These are phyloP conservation scores for Fusarium sp. DNA, from an alignment of 2,329 filamentous ascomycete species.

Conservation along the genomic window DNA sequence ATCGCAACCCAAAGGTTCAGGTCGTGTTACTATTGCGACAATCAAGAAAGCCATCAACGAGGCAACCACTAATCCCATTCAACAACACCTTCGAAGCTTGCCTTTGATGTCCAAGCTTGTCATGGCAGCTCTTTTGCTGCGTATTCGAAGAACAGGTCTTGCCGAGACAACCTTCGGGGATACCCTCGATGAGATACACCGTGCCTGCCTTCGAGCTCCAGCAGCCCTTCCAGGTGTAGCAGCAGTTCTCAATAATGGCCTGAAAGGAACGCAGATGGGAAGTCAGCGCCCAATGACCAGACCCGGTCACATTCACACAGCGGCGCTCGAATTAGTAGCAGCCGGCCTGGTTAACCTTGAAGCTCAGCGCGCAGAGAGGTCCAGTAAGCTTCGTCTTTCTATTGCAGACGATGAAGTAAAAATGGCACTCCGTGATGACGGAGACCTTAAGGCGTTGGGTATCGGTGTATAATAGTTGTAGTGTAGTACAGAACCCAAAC, in stretches of 20 bases:
- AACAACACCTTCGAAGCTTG: slow-evolving; percentile 85
- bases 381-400: slow-evolving; percentile 85
- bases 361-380: slow-evolving; percentile 80
- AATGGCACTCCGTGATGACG: slow-evolving; percentile 87
- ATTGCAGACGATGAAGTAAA: slow-evolving; percentile 92
- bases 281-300: slow-evolving; percentile 47
- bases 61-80: slow-evolving; percentile 90
- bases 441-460: slow-evolving; percentile 83
- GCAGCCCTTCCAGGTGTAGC: slow-evolving; percentile 52
- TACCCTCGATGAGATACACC: slow-evolving; percentile 79
- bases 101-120: slow-evolving; percentile 87
- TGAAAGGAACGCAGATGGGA: slow-evolving; percentile 42
- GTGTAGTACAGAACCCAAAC: slow-evolving; percentile 37
- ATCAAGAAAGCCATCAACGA: slow-evolving; percentile 96
- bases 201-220: slow-evolving; percentile 49
- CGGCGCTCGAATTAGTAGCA: slow-evolving; percentile 84
- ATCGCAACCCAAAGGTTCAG: slow-evolving; percentile 40
- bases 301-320: slow-evolving; percentile 67
- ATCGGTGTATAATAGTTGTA: slow-evolving; percentile 57
- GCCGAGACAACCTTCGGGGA: slow-evolving; percentile 90
- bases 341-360: slow-evolving; percentile 90
- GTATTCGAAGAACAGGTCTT: slow-evolving; percentile 84
- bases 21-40: slow-evolving; percentile 87
- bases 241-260: slow-evolving; percentile 47
- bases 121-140: slow-evolving; percentile 81